Conservation (phyloP, 176 grass and related monocot genomes). For the Triticum dicoccoides region DNA sequence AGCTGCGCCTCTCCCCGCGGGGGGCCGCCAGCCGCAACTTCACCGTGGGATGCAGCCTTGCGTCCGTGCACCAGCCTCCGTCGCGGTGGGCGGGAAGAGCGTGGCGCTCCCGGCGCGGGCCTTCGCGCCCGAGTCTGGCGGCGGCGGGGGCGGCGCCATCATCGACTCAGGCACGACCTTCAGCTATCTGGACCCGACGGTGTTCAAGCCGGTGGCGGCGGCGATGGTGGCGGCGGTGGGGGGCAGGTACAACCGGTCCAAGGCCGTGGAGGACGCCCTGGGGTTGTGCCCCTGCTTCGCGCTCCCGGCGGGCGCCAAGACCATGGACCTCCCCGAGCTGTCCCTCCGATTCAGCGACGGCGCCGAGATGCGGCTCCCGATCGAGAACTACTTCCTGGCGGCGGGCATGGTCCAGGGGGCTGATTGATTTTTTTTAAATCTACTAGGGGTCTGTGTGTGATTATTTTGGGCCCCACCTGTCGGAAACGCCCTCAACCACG, state of each 20-base stretch:
- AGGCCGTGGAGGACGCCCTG: constrained; percentile 34
- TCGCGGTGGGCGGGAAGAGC: constrained; percentile 53
- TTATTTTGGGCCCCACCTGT: no score
- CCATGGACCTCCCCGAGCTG: constrained; percentile 62
- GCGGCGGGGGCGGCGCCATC: constrained; percentile 51
- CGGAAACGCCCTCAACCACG: no score
- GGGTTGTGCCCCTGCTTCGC: constrained; percentile 75
- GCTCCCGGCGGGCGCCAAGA: constrained; percentile 26
- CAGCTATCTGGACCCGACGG: constrained; percentile 59
- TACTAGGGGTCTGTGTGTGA: no score
- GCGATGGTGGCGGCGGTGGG: constrained; percentile 41
- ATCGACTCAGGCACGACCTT: constrained; percentile 90
- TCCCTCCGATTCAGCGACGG: constrained; percentile 62
- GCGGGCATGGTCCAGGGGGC: no score
- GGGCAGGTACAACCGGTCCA: constrained; percentile 53
- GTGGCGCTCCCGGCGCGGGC: constrained; percentile 45
- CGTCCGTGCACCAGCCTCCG: constrained; percentile 76
- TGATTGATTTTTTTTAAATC: no score
- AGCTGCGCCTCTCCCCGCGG: no score
- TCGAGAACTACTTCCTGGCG: constrained; percentile 81
- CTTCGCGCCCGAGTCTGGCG: constrained; percentile 25
- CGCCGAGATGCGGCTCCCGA: constrained; percentile 59
- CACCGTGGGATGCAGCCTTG: constrained; percentile 66
- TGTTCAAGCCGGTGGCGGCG: constrained; percentile 42
- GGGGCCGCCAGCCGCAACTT: no score